Conservation (phyloP, 257 asterid species). For the Solanum appendiculatum region DNA sequence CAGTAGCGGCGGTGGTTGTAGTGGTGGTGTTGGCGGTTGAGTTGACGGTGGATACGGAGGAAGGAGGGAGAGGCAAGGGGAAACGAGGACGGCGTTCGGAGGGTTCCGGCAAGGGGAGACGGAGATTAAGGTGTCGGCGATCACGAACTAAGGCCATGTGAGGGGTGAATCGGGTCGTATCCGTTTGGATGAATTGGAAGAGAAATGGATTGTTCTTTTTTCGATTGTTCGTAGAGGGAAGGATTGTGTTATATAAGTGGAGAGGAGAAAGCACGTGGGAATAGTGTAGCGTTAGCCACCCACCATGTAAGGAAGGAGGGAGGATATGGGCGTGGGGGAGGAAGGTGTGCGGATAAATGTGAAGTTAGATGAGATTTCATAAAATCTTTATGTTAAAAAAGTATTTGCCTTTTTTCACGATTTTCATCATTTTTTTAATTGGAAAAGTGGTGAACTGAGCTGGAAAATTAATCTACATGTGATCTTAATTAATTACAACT, state of each 20-base stretch:
- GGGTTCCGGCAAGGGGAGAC: constrained; percentile 59
- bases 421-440: neutral
- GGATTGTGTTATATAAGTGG: constrained; percentile 14
- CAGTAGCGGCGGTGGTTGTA: neutral
- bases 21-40: neutral
- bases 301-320: neutral
- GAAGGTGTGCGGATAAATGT: neutral
- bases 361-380: neutral
- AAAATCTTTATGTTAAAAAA: neutral
- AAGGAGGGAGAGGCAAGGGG: constrained; percentile 49
- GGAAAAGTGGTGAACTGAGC: neutral
- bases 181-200: constrained; percentile 1
- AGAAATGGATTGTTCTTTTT: neutral
- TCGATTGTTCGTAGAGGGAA: neutral
- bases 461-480: neutral
- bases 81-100: constrained; percentile 72
- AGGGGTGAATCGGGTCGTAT: neutral
- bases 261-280: constrained; percentile 37
- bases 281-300: neutral
- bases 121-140: constrained; percentile 79
- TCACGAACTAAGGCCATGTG: constrained; percentile 65
- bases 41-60: constrained; percentile 10
- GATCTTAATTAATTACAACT: neutral
- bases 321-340: neutral
- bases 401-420: neutral